Evolutionary conservation across 306 rosid species (phyloP).

Genomic region (Cucurbita moschata): DNA sequence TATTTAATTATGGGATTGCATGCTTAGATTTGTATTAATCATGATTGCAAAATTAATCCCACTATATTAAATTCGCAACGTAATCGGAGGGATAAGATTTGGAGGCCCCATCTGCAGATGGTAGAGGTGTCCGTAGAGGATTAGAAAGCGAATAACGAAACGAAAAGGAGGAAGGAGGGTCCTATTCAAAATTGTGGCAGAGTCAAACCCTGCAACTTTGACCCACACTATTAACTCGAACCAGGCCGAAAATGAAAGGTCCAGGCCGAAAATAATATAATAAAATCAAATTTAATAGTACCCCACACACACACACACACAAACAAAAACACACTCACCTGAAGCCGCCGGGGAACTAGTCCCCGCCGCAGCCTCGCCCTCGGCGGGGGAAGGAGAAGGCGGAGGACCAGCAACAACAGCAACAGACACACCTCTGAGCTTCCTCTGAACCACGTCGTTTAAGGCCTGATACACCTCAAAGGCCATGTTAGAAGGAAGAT

Average conservation of each 20-base stretch:
- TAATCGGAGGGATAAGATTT: not conserved
- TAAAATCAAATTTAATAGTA: not conserved
- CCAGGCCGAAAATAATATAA: no score
- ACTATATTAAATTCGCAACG: not conserved
- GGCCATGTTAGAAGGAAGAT: constrained; percentile 46
- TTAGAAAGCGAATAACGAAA: constrained; percentile 7
- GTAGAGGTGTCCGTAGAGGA: not conserved
- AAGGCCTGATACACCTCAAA: constrained; percentile 37
- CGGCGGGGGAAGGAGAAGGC: not conserved
- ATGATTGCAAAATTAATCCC: not conserved
- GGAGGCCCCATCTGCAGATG: not conserved
- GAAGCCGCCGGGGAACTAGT: not conserved
- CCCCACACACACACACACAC: not conserved
- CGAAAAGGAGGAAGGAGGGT: constrained; percentile 16
- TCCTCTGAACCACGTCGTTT: constrained; percentile 34
- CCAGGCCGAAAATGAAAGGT: no score
- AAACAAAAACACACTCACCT: not conserved
- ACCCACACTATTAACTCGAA: constrained; percentile 34
- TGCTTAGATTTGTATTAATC: not conserved
- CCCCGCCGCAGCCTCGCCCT: not conserved
- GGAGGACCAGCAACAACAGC: not conserved
- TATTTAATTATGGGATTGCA: constrained; percentile 1
- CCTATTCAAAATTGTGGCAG: constrained; percentile 46
- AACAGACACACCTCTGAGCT: constrained; percentile 9
- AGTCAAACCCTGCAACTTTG: constrained; percentile 66